Evolutionary conservation across 2,329 filamentous ascomycete species (phyloP).

Genomic region (Aureobasidium namibiae): DNA sequence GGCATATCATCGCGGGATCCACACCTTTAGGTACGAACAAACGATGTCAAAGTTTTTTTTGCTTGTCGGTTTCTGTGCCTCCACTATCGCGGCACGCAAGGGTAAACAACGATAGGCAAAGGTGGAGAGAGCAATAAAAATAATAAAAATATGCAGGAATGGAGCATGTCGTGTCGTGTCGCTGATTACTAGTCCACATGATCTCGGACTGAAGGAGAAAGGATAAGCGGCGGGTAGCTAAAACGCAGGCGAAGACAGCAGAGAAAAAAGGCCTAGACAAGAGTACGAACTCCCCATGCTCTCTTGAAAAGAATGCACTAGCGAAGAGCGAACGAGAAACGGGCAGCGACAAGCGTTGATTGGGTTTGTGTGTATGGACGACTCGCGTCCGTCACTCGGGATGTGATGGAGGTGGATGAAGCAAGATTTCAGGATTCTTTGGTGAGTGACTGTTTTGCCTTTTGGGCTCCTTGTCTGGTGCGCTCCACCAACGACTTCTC

Average conservation of each 20-base stretch:
- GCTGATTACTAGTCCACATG: slow-evolving; percentile 1
- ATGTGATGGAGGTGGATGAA: background rate
- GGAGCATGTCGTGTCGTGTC: background rate
- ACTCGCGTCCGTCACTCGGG: slow-evolving; percentile 4
- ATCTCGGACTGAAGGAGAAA: background rate
- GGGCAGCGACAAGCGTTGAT: slow-evolving; percentile 7
- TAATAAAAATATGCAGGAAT: slow-evolving; percentile 3
- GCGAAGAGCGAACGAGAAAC: background rate
- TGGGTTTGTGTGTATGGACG: slow-evolving; percentile 1
- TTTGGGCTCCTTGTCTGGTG: slow-evolving; percentile 1
- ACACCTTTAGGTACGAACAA: background rate
- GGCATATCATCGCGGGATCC: background rate
- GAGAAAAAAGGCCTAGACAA: background rate
- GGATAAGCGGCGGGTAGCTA: background rate
- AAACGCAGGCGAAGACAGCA: no score
- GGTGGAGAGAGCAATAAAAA: slow-evolving; percentile 9
- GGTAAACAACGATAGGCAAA: background rate
- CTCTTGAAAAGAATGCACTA: slow-evolving; percentile 10
- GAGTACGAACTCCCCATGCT: background rate
- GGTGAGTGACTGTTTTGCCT: background rate
- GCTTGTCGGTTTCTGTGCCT: background rate
- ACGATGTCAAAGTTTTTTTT: slow-evolving; percentile 6
- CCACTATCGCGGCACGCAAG: background rate
- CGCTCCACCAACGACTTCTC: slow-evolving; percentile 2
- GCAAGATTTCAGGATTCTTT: slow-evolving; percentile 3